phyloP scores from a whole-genome alignment of 1,139 yeast species.

The Yamadazyma atlantica region DNA sequence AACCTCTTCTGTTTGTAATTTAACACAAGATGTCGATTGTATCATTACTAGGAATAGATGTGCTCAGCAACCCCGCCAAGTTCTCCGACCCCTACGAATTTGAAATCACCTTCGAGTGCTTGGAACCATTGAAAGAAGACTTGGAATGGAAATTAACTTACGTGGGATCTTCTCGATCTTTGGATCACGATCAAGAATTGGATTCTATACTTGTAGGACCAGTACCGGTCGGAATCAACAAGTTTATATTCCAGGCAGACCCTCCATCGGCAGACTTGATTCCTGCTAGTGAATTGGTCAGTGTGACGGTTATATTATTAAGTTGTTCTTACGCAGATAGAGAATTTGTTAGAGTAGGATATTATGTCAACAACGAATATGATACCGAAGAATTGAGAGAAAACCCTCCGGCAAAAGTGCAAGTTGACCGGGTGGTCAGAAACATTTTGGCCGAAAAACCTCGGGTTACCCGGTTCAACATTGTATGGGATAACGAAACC shows the following conservation, averaged over 20 bases:
- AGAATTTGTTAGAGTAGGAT: constrained; percentile 96
- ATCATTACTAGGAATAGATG: constrained; percentile 86
- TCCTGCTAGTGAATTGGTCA: constrained; percentile 92
- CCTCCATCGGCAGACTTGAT: constrained; percentile 95
- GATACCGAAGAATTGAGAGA: constrained; percentile 90
- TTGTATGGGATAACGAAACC: constrained; percentile 84
- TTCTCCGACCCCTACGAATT: constrained; percentile 93
- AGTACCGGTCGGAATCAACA: constrained; percentile 94
- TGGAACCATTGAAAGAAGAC: constrained; percentile 90
- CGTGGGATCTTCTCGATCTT: constrained; percentile 90
- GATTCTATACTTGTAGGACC: constrained; percentile 97
- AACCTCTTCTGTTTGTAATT: neutral
- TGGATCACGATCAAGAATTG: constrained; percentile 94
- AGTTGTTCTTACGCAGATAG: constrained; percentile 92
- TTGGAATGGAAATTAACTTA: constrained; percentile 96
- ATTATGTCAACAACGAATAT: constrained; percentile 95
- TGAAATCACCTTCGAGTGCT: constrained; percentile 95
- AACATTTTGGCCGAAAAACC: constrained; percentile 97
- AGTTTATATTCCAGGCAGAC: constrained; percentile 89
- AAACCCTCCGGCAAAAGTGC: constrained; percentile 92
- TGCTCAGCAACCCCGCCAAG: constrained; percentile 91
- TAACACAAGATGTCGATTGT: constrained; percentile 99
- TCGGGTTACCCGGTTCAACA: constrained; percentile 92
- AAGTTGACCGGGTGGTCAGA: constrained; percentile 90
- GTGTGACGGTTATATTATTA: constrained; percentile 88